phyloP scores from a whole-genome alignment of 805 yeast species.

The Candida glaebosa region DNA sequence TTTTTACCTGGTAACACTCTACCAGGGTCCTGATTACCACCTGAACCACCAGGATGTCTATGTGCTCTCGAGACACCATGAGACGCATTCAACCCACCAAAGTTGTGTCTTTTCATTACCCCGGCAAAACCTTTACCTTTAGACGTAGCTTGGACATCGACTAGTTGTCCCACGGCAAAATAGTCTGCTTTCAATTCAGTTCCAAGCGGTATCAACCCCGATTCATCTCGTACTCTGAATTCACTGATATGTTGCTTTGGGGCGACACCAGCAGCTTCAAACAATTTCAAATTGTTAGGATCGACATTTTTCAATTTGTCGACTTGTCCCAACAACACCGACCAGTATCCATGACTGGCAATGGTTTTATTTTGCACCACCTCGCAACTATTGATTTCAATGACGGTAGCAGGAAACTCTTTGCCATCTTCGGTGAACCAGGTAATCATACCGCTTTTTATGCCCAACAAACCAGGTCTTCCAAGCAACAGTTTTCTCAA shows the following conservation, averaged over 20 bases:
- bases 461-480: slow-evolving; percentile 82
- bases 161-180: slow-evolving; percentile 76
- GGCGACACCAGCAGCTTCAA: slow-evolving; percentile 72
- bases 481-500: slow-evolving; percentile 65
- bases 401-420: slow-evolving; percentile 77
- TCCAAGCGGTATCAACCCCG: slow-evolving; percentile 72
- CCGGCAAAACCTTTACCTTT: slow-evolving; percentile 98
- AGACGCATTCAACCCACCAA: slow-evolving; percentile 83
- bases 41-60: slow-evolving; percentile 96
- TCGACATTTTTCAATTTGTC: slow-evolving; percentile 57
- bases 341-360: slow-evolving; percentile 74
- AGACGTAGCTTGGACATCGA: slow-evolving; percentile 73
- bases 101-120: slow-evolving; percentile 94
- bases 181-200: slow-evolving; percentile 78
- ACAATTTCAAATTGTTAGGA: slow-evolving; percentile 68
- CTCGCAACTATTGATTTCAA: slow-evolving; percentile 85
- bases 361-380: slow-evolving; percentile 70
- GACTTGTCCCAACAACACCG: slow-evolving; percentile 87
- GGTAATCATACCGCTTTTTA: slow-evolving; percentile 88
- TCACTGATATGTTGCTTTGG: slow-evolving; percentile 78
- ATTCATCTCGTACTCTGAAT: slow-evolving; percentile 68
- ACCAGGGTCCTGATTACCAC: slow-evolving; percentile 94
- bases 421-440: slow-evolving; percentile 71
- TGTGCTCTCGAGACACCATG: slow-evolving; percentile 95
- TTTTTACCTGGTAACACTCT: slow-evolving; percentile 94